A percentile compares a stretch with the other conserved stretches of the same genome.
These are phyloP conservation scores for Hevea brasiliensis DNA, from an alignment of 345 rosid species.

Conservation along the genomic window DNA sequence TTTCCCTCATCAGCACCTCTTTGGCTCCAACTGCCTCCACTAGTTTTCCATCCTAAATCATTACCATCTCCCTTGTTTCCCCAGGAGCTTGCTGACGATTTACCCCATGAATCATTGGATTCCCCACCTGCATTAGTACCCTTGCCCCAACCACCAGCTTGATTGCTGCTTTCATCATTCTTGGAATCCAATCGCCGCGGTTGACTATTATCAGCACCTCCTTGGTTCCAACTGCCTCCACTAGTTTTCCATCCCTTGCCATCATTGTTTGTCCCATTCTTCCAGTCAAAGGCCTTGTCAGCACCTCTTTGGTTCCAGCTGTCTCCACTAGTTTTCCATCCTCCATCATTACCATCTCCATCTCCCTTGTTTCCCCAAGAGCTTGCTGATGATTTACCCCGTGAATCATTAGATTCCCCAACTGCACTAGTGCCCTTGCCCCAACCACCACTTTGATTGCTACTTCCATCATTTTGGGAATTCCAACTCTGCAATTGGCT, in stretches of 20 bases:
- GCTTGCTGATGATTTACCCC: conserved; percentile 35
- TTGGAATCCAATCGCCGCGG: conserved; percentile 31
- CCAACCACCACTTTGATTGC: conserved; percentile 42
- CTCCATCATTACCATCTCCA: neutral
- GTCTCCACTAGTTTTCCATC: conserved; percentile 11
- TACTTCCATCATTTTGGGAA: neutral
- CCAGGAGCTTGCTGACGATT: conserved; percentile 34
- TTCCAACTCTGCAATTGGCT: too few relatives aligned
- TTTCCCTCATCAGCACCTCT: conserved; percentile 36
- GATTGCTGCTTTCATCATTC: conserved; percentile 26
- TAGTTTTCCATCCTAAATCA: neutral
- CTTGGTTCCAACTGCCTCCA: neutral
- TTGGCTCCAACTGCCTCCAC: conserved; percentile 24
- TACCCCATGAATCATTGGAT: conserved; percentile 27
- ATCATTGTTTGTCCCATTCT: neutral
- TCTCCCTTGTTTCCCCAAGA: conserved; percentile 34
- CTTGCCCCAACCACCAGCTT: conserved; percentile 42
- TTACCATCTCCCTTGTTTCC: conserved; percentile 22
- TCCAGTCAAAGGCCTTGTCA: neutral
- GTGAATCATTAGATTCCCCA: conserved; percentile 13
- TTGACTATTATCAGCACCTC: neutral
- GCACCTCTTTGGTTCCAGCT: conserved; percentile 37
- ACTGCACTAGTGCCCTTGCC: conserved; percentile 22
- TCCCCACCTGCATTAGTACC: conserved; percentile 16
- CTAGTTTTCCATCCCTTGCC: neutral